Evolutionary conservation across 2,329 filamentous ascomycete species (phyloP).

Genomic region (Penicillium sp.): DNA sequence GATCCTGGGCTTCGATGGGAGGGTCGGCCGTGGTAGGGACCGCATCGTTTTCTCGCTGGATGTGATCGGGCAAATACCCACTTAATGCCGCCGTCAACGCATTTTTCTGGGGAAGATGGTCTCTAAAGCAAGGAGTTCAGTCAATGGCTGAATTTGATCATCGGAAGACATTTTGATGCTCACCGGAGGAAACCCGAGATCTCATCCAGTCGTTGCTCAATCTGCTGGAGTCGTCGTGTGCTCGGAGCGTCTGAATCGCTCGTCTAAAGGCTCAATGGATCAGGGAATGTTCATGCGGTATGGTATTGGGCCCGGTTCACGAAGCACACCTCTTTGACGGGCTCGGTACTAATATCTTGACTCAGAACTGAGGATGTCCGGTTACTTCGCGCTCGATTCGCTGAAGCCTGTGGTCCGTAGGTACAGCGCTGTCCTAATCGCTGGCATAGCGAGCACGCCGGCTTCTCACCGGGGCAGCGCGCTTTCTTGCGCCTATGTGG

Average conservation of each 20-base stretch:
- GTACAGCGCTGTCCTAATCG: constrained; percentile 23
- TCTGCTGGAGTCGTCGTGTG: constrained; percentile 17
- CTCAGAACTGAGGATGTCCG: neutral
- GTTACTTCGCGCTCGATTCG: neutral
- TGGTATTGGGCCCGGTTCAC: neutral
- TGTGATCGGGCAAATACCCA: neutral
- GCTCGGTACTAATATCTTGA: neutral
- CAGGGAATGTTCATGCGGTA: neutral
- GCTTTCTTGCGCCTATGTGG: constrained; percentile 26
- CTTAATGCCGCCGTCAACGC: neutral
- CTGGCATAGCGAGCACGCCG: constrained; percentile 24
- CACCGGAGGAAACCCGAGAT: constrained; percentile 22
- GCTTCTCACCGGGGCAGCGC: constrained; percentile 30
- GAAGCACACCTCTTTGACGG: neutral
- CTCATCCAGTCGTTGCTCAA: constrained; percentile 23
- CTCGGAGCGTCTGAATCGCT: neutral
- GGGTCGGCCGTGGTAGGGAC: neutral
- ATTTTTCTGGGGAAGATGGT: constrained; percentile 10
- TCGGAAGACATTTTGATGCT: neutral
- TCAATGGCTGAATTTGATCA: neutral
- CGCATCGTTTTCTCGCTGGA: neutral
- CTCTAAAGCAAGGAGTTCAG: neutral
- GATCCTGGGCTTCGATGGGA: neutral
- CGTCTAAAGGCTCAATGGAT: neutral
- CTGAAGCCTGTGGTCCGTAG: constrained; percentile 15